Base-by-base conservation (phyloP, 768 basidiomycete species). In the Tephrocybe sp. region DNA sequence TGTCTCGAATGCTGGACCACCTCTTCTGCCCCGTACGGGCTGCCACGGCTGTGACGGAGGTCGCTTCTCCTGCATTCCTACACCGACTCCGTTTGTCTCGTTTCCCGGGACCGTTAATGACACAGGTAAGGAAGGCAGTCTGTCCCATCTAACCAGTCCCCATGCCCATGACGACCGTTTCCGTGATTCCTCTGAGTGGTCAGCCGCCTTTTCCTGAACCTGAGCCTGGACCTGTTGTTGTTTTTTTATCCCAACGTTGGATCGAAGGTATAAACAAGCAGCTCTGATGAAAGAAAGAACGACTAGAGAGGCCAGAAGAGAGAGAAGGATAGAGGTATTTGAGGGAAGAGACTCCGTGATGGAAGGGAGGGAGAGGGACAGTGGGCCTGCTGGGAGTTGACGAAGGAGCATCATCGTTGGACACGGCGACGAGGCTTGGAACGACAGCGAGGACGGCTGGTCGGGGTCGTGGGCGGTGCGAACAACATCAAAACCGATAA, bases 101-200 rank as follows among this genome's bases (percentile, higher is more conserved):
- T 30, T 56, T 32, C 56, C 48, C 14, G 54, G 39, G 20, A 61
- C 40, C 20, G 55, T 51, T 13, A 66, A 54, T 9, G 65, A 63
- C 1, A 65, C 57, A 31, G 66, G 65, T 1, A 65, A 55, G 4
- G 64, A 56, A n/a, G 65, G 65, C 1, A 66, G 56, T 41, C 57
- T 60, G 39, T 64, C 61, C 63, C 62, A 62, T 39, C 55, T 52
- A 26, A 65, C 20, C 10, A 60, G 54, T 16, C 58, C 60, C 61
- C 59, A 61, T n/a, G 49, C 52, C 60, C 62, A 62, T 51, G 56
- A 57, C 59, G 52, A 58, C 46, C 51, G 57, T 52, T 48, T 51
- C 22, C 48, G 50, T 40, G 51, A 36, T 34, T 52, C 50, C 16
- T 53, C 46, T 22, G 48, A 20, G 19, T 31, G 23, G 41, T 52